Evolutionary conservation across 768 basidiomycete species (phyloP), one percentile per base, ranked within the genome.

Genomic region (Boletales sp.): DNA sequence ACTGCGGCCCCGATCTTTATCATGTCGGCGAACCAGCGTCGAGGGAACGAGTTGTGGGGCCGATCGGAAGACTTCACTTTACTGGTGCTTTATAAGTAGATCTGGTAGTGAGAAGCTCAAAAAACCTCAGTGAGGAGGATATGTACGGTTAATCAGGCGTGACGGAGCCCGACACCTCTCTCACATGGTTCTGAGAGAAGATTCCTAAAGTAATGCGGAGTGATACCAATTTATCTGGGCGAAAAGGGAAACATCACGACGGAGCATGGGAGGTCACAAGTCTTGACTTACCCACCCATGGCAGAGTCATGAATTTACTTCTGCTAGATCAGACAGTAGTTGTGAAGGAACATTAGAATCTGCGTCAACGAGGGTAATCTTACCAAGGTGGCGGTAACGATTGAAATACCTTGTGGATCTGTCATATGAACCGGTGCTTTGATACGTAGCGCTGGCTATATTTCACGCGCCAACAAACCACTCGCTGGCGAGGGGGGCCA

Each of bases 11-110:
- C 12, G n/a, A 32, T 10, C 36, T 5, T 31, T 11, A 36, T 17
- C 60, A 57, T 57, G 41, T 21, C 17, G 13, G 11, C 34, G 25
- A 12, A 28, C 9, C 15, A 46, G 25, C 37, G 31, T 38, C 17
- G 13, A 19, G 10, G 19, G 31, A 32, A 43, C 28, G 43, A 37
- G 12, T 30, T 8, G 7, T n/a, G 14, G 13, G 18, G 32, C 37
- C 19, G 25, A 18, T 14, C 32, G n/a, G 21, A n/a, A 44, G 11
- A 41, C 19, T n/a, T 21, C 15, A 30, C 15, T 10, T 13, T 8
- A n/a, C 6, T 44, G n/a, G 21, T 28, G 41, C 31, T 9, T 33
- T 55, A 51, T 59, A 56, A 52, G 42, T 32, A 32, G 5, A 38
- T 37, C 1, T 4, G 12, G 10, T 21, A 14, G 50, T 39, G 44